These are phyloP conservation scores for Talaromyces stipitatus DNA, from an alignment of 495 filamentous ascomycete genomes.

Conservation along the genomic window DNA sequence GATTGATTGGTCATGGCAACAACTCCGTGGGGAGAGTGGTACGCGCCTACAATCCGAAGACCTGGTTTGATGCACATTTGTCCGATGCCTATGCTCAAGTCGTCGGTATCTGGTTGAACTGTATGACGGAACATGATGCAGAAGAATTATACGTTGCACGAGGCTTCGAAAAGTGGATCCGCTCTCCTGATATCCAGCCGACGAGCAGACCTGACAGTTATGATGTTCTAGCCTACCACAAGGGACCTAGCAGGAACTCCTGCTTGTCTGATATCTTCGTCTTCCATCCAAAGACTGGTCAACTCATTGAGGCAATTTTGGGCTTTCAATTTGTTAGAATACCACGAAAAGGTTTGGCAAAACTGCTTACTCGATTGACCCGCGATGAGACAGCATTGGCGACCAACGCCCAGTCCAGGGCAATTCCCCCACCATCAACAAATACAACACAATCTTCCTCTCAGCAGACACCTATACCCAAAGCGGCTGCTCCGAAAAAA, in stretches of 20 bases:
- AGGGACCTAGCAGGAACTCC: slow-evolving; percentile 9
- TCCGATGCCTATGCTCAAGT: neutral
- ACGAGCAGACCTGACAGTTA: no score
- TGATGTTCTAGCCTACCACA: no score
- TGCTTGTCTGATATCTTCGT: slow-evolving; percentile 16
- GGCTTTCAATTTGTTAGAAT: slow-evolving; percentile 33
- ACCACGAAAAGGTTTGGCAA: slow-evolving; percentile 33
- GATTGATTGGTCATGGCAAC: no score
- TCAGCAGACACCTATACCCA: no score
- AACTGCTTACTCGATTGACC: slow-evolving; percentile 15
- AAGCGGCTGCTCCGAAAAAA: no score
- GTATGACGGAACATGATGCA: neutral
- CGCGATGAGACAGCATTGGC: neutral
- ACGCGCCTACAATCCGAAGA: no score
- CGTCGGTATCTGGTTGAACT: neutral
- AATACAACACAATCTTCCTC: no score
- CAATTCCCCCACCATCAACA: no score
- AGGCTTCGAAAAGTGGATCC: neutral
- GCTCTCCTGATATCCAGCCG: neutral
- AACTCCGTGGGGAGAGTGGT: no score
- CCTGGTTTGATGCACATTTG: neutral
- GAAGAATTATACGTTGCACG: neutral
- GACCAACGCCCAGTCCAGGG: no score
- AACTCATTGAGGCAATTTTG: slow-evolving; percentile 26
- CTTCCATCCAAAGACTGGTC: slow-evolving; percentile 12